Evolutionary conservation across 257 asterid genomes (phyloP), one percentile per base, ranked within the genome.

Genomic region (Lycium ferocissimum): DNA sequence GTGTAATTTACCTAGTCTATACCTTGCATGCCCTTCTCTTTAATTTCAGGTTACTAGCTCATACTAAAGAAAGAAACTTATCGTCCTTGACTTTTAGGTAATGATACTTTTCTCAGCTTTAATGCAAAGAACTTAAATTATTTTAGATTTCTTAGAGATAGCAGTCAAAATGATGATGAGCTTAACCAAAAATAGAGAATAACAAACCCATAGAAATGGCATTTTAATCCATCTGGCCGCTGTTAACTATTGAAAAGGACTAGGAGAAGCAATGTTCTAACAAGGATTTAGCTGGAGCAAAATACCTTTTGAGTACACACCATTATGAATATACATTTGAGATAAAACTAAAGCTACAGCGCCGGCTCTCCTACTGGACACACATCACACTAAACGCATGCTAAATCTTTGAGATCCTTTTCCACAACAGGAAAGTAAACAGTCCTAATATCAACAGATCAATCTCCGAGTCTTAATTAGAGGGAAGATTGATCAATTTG

Each of bases 401-500:
- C 61, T 75, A 49, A 75, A 75, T 49, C 61, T 13, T 75, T 22
- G 43, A 73, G 12, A 73, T 73, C 38, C 56, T 20, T 73, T 53
- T 73, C 20, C 81, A 75, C 3, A 14, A 75, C 61, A 49, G 2
- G 61, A 49, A 75, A 75, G 61, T 49, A 73, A 12, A 40, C 45
- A 40, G 6, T 40, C 6, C 6, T 57, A 59, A 59, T 11, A 18
- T 59, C 66, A 59, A 18, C 66, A 57, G 66, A 47, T 75, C 81
- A 20, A 49, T 49, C 13, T 51, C 65, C 45, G 10, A 40, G 45
- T 72, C 45, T 82, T 86, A 85, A 71, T 54, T 89, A 17, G 87
- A 54, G 54, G 90, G 90, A 81, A 87, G 88, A 14, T 85, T 84
- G 49, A 80, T 84, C 72, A 91, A 53, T 84, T 84, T 89, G 80